Conservation (phyloP, 225 moss, liverwort and hornwort species). For the Climacium dendroides region DNA sequence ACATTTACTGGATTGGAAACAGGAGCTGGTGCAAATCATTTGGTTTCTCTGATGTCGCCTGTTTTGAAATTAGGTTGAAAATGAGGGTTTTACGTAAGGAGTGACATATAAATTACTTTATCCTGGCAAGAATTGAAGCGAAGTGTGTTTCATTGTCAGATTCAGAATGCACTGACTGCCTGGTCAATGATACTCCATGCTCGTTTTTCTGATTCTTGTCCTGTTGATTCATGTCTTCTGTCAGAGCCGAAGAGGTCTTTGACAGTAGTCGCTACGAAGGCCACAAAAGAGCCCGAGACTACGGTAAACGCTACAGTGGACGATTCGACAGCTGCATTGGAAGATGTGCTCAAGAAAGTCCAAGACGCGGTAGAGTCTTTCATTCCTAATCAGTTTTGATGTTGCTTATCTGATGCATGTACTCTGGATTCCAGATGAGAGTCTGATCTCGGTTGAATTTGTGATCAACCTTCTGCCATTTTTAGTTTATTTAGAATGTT, state of each 20-base stretch:
- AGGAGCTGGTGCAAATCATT: background rate
- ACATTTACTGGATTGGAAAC: background rate
- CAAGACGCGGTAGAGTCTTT: slow-evolving; percentile 32
- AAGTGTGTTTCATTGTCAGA: background rate
- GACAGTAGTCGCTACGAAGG: slow-evolving; percentile 40
- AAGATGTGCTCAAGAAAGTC: slow-evolving; percentile 40
- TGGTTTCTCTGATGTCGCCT: background rate
- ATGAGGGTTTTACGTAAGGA: background rate
- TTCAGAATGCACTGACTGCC: background rate
- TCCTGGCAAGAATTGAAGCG: background rate
- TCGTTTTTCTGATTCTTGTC: background rate
- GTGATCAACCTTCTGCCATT: background rate
- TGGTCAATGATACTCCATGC: background rate
- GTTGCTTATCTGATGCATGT: background rate
- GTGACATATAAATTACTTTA: background rate
- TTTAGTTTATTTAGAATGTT: background rate
- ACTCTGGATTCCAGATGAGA: background rate
- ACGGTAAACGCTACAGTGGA: slow-evolving; percentile 12
- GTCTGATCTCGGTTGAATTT: background rate
- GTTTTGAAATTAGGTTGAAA: background rate
- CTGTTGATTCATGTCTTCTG: background rate
- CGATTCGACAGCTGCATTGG: slow-evolving; percentile 20
- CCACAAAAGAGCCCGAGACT: slow-evolving; percentile 45
- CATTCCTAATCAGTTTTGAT: background rate
- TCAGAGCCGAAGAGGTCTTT: slow-evolving; percentile 48